A percentile compares a stretch with the other conserved stretches of the same genome.
These are phyloP conservation scores for Pelargonium nanum DNA, from an alignment of 345 rosid species.

Conservation along the genomic window DNA sequence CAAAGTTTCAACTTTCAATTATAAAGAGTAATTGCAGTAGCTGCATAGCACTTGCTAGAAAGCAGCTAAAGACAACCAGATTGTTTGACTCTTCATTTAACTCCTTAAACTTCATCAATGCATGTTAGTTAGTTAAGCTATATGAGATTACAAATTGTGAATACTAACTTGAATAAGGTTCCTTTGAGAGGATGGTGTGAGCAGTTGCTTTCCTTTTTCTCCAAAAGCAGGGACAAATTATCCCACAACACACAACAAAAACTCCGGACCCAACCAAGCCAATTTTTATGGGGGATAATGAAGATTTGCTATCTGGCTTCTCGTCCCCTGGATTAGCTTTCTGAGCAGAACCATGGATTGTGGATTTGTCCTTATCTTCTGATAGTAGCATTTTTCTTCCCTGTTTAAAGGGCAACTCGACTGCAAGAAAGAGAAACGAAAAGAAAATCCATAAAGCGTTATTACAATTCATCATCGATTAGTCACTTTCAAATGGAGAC, in stretches of 20 bases:
- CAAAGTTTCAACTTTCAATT: background rate
- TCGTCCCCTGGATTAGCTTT: background rate
- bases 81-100: background rate
- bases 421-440: constrained; percentile 17
- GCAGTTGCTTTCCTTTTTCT: constrained; percentile 48
- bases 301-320: constrained; percentile 1
- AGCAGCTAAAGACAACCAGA: no score
- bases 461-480: background rate
- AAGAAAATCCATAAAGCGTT: background rate
- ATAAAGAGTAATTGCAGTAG: no score
- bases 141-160: background rate
- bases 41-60: no score
- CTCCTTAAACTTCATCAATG: background rate
- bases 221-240: constrained; percentile 52
- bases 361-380: constrained; percentile 4
- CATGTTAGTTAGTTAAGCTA: background rate
- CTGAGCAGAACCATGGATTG: constrained; percentile 3
- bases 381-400: constrained; percentile 44
- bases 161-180: constrained; percentile 53
- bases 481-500: background rate
- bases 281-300: constrained; percentile 14
- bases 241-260: constrained; percentile 32
- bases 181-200: constrained; percentile 48
- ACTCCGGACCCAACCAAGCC: constrained; percentile 41
- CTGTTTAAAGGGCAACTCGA: constrained; percentile 12